These are phyloP conservation scores for Toxoplasma gondii DNA, from an alignment of 169 alveolate genomes.

Conservation along the genomic window DNA sequence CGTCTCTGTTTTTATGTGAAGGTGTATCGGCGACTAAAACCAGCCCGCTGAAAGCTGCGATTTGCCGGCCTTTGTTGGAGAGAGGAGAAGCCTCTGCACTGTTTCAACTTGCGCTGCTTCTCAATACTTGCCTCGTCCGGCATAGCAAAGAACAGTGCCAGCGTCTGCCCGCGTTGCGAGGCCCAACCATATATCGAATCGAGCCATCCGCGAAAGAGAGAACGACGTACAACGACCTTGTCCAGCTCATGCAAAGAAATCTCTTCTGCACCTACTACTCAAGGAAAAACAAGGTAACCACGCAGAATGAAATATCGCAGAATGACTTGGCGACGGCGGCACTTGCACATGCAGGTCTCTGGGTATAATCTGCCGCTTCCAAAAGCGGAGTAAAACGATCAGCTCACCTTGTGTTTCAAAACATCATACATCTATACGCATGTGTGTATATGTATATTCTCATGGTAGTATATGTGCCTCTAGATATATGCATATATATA, in stretches of 20 bases:
- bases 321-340: background rate
- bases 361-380: background rate
- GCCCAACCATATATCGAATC: slow-evolving; percentile 46
- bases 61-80: slow-evolving; percentile 23
- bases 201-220: slow-evolving; percentile 5
- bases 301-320: no score
- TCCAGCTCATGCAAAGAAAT: slow-evolving; percentile 51
- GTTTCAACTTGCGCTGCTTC: slow-evolving; percentile 5
- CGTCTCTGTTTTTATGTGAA: background rate
- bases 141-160: slow-evolving; percentile 57
- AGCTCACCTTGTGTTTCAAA: no score
- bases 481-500: no score
- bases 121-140: slow-evolving; percentile 43
- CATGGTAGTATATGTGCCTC: background rate
- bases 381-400: background rate
- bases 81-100: background rate
- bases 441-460: no score
- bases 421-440: background rate
- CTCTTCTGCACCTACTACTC: slow-evolving; percentile 62
- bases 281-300: slow-evolving; percentile 38
- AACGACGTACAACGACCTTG: slow-evolving; percentile 53
- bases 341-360: background rate
- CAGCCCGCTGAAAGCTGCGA: background rate
- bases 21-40: background rate
- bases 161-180: slow-evolving; percentile 44